Conservation (phyloP, 495 filamentous ascomycete genomes). For the Talaromyces ruber region DNA sequence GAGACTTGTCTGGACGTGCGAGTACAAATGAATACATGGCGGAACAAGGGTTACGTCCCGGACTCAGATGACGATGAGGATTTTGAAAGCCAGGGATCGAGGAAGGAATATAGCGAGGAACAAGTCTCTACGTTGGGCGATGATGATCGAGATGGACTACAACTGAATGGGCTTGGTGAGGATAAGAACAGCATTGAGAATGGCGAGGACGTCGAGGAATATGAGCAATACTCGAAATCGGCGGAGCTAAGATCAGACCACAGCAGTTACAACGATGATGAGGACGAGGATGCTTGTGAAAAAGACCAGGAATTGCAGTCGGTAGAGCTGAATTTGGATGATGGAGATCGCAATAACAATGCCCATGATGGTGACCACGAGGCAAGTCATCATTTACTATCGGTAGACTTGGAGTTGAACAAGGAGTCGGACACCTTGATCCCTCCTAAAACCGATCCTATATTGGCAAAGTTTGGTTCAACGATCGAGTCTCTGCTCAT, state of each 20-base stretch:
- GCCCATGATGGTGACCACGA: background rate
- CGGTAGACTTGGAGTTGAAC: background rate
- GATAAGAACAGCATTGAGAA: background rate
- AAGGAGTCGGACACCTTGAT: background rate
- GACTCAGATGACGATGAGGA: conserved; percentile 55
- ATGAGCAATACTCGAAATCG: background rate
- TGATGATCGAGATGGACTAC: conserved; percentile 2
- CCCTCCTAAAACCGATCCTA: background rate
- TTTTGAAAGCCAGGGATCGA: conserved; percentile 26
- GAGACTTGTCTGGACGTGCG: conserved; percentile 10
- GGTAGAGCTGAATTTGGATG: background rate
- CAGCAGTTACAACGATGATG: background rate
- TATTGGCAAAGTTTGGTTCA: background rate
- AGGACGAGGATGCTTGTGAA: background rate
- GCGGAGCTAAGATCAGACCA: background rate
- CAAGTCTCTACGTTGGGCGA: background rate
- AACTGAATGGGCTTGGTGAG: background rate
- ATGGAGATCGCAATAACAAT: background rate
- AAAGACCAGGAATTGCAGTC: background rate
- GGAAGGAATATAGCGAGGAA: conserved; percentile 8
- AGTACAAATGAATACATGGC: conserved; percentile 54
- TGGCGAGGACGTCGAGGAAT: background rate
- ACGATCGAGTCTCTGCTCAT: background rate
- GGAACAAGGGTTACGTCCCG: conserved; percentile 52
- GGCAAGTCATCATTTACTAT: background rate